A percentile compares a stretch with the other conserved stretches of the same genome.
These are phyloP conservation scores for Lasiosphaeria miniovina DNA, from an alignment of 495 filamentous ascomycete genomes.

Conservation along the genomic window DNA sequence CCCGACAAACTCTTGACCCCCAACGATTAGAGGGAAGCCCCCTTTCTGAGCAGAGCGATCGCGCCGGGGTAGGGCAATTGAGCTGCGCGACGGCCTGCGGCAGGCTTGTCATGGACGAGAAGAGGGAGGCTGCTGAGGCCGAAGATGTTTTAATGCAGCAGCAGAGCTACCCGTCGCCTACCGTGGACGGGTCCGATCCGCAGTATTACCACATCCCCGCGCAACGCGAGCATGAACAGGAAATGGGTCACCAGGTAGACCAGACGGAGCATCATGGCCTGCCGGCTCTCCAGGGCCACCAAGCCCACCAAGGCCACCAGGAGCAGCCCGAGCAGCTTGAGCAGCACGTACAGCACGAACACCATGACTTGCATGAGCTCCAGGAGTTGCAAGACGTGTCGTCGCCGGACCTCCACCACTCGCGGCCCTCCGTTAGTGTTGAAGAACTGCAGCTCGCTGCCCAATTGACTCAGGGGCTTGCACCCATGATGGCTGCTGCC, in stretches of 20 bases:
- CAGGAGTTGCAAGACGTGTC: slow-evolving; percentile 30
- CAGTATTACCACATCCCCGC: slow-evolving; percentile 29
- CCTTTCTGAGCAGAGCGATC: too few species aligned
- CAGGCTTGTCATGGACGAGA: slow-evolving; percentile 22
- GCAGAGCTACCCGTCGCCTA: slow-evolving; percentile 29
- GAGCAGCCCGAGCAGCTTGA: slow-evolving; percentile 19
- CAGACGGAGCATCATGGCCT: slow-evolving; percentile 20
- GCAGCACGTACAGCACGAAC: slow-evolving; percentile 23
- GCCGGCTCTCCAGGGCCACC: slow-evolving; percentile 16
- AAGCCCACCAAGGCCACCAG: slow-evolving; percentile 10
- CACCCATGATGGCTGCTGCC: slow-evolving; percentile 30
- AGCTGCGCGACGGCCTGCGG: background rate
- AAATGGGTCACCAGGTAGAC: slow-evolving; percentile 18
- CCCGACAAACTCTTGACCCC: too few species aligned
- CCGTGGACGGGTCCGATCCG: slow-evolving; percentile 23
- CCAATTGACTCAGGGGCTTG: slow-evolving; percentile 47
- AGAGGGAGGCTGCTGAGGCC: slow-evolving; percentile 18
- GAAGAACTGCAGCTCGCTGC: slow-evolving; percentile 53
- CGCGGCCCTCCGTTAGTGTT: slow-evolving; percentile 33
- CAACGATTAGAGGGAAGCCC: too few species aligned
- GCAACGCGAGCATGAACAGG: slow-evolving; percentile 21
- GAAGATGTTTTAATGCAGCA: slow-evolving; percentile 24
- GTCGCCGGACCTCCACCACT: slow-evolving; percentile 29
- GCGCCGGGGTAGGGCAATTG: background rate
- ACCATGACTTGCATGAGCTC: slow-evolving; percentile 22